Evolutionary conservation across 208 protist species (phyloP).

Genomic region (Angomonas deanei): DNA sequence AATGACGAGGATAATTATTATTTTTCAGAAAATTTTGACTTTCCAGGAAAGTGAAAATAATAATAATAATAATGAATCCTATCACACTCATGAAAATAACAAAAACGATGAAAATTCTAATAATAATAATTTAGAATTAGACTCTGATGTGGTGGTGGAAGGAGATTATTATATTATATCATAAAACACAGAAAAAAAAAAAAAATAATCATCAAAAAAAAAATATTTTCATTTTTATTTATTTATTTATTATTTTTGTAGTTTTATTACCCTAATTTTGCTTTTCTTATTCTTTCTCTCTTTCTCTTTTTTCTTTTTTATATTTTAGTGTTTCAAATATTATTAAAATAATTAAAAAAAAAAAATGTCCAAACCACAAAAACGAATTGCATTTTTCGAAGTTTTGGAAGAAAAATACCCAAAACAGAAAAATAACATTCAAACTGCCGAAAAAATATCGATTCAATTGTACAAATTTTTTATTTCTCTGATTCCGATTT

Average conservation of each 20-base stretch:
- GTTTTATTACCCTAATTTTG: background rate
- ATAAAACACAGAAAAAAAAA: background rate
- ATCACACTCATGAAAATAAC: too few relatives aligned
- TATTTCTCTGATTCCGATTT: slow-evolving; percentile 15
- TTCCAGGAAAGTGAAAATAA: background rate
- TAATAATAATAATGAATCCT: slow-evolving; percentile 1
- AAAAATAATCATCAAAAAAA: background rate
- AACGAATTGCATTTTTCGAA: background rate
- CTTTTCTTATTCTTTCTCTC: background rate
- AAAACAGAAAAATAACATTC: slow-evolving; percentile 22
- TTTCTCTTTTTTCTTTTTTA: background rate
- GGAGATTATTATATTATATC: background rate
- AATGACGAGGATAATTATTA: too few relatives aligned
- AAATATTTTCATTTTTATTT: background rate
- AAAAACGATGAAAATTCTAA: background rate
- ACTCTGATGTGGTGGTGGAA: background rate
- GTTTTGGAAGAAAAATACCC: slow-evolving; percentile 34
- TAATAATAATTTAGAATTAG: background rate
- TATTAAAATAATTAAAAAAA: background rate
- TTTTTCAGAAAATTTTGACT: background rate
- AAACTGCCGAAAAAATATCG: slow-evolving; percentile 15
- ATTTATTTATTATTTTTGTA: background rate
- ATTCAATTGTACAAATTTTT: slow-evolving; percentile 15
- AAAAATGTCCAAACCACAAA: background rate
- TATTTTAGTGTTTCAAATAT: background rate